phyloP scores from a whole-genome alignment of 2,329 filamentous ascomycete species.

The Sordariomycetes sp. region DNA sequence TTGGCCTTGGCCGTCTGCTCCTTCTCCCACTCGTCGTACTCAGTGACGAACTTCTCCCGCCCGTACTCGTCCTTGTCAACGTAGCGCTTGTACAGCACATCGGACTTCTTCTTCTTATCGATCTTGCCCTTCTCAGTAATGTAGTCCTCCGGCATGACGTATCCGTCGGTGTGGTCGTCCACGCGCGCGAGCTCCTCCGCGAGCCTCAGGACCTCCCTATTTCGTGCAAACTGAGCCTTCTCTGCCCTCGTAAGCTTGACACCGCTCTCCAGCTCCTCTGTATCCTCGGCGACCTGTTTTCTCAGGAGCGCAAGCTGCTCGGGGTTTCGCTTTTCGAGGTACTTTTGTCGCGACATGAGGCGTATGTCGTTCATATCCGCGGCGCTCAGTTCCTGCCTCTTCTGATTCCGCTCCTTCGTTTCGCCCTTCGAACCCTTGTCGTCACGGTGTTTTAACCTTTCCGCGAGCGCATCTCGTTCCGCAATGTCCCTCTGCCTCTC shows the following conservation, averaged over 20 bases:
- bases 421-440: conserved; percentile 41
- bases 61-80: conserved; percentile 79
- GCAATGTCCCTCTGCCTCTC: conserved; percentile 53
- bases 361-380: conserved; percentile 59
- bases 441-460: conserved; percentile 60
- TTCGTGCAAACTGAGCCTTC: conserved; percentile 78
- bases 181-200: conserved; percentile 78
- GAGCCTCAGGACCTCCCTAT: conserved; percentile 66
- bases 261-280: conserved; percentile 65
- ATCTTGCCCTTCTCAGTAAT: conserved; percentile 89
- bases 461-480: conserved; percentile 71
- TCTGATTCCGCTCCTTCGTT: conserved; percentile 44
- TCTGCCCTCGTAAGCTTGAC: conserved; percentile 64
- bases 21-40: conserved; percentile 91
- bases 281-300: conserved; percentile 83
- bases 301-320: conserved; percentile 77
- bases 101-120: conserved; percentile 74
- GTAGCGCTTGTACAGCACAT: conserved; percentile 81
- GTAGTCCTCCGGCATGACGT: conserved; percentile 87
- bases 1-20: conserved; percentile 84
- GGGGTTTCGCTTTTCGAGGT: conserved; percentile 82
- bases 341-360: conserved; percentile 77
- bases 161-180: conserved; percentile 85
- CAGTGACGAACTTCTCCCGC: conserved; percentile 79
- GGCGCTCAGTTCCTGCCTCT: conserved; percentile 17